Evolutionary conservation across 1,139 yeast genomes (phyloP), one percentile per base, ranked within the genome.

Genomic region (Torulaspora globosa): DNA sequence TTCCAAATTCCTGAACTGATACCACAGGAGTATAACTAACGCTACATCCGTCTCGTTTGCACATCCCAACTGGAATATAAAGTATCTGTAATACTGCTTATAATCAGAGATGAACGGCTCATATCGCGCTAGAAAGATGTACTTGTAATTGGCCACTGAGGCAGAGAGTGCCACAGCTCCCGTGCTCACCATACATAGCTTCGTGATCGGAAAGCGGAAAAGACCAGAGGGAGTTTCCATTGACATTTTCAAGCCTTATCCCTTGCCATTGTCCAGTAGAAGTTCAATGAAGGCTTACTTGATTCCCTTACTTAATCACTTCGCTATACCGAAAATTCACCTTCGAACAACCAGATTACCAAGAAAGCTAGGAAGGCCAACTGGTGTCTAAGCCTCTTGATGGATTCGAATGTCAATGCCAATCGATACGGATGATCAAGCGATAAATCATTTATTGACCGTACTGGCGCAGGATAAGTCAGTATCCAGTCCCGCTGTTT

Each of bases 31-130:
- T 6, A 59, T 51, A 19, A 59, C 38, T 3, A 63, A 45, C 3
- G 58, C 50, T 19, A 56, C 63, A 48, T 63, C 66, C 11, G 65
- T 54, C 41, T 63, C 68, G 41, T 62, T 63, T 2, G 61, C 46
- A 9, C 62, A 52, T 3, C 61, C 56, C n/a, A 62, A 18, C 39
- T 59, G 66, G 37, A 59, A 62, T 12, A 49, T 41, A 2, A 56
- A 12, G 10, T 53, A 49, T 36, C 67, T 51, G 43, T 57, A 60
- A 40, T 55, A 61, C 36, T 63, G 68, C n/a, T 48, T 46, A 39
- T 62, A 62, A 24, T 58, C 56, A 1, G 46, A 36, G 5, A 63
- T 55, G 41, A 62, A 63, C 5, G 68, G 68, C 39, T 59, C 59
- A 43, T 55, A 58, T 16, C 53, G 52, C 29, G 56, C 50, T 18